Base-by-base conservation (phyloP, 495 filamentous ascomycete genomes). In the Geopyxis carbonaria region DNA sequence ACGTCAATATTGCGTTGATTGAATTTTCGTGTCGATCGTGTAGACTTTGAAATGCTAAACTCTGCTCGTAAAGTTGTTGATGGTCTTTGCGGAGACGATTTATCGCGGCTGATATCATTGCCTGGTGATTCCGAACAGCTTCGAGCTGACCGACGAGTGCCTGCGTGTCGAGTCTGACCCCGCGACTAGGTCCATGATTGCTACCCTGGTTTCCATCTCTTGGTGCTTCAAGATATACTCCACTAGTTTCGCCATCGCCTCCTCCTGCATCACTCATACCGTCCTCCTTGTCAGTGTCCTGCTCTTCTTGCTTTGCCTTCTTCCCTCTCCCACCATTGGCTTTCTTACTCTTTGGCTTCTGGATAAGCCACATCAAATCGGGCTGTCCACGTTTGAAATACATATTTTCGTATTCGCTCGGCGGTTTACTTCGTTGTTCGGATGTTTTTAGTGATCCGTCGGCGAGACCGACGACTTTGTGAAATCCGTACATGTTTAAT, bases 401-500 rank as follows among this genome's bases (percentile, higher is more conserved):
- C 11, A 80, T 81, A 52, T 99, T 93, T 38, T 78, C 81, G 55
- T 95, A 99, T 66, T 95, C 87, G 66, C 87, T 94, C 2, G 89
- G 89, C 31, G 83, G 92, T 60, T 95, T 95, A 55, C 85, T 86
- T 55, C 93, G 91, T 40, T 83, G 75, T 59, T 95, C 87, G 57
- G 85, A 93, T 20, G 91, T 85, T 45, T 85, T 81, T 78, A 95
- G 89, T 0, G 86, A 94, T 56, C 93, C 93, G 58, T 95, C 89
- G 5, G 85, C 89, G 18, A 99, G 71, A 2, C 89, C 89, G 7
- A 99, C 91, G 37, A 87, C 82, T 64, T 99, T 99, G 59, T 99
- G 89, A 55, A 99, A 99, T 5, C 89, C 89, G 57, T 99, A 97
- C 89, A 97, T 95, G 54, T 97, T 97, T 45, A 97, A 68, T 55